A percentile compares a stretch with the other conserved stretches of the same genome.
Conservation (phyloP, 208 protist species). For the Trypanosoma caninum region DNA sequence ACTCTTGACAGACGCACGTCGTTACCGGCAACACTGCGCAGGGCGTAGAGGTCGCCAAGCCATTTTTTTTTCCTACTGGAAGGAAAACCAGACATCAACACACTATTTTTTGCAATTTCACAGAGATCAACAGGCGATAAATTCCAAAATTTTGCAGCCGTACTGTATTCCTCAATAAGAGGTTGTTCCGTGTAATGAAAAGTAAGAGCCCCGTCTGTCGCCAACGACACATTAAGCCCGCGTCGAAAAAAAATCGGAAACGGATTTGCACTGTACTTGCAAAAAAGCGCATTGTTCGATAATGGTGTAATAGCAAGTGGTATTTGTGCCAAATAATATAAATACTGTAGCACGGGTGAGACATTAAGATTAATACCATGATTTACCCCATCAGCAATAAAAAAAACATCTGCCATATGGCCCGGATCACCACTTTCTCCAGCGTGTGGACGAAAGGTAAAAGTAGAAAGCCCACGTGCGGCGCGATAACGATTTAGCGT, state of each 20-base stretch:
- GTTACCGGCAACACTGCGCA: slow-evolving; percentile 79
- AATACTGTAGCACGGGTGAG: slow-evolving; percentile 94
- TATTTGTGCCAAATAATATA: slow-evolving; percentile 98
- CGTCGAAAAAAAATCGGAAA: slow-evolving; percentile 92
- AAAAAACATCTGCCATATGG: slow-evolving; percentile 87
- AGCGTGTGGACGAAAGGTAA: slow-evolving; percentile 95
- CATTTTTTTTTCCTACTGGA: slow-evolving; percentile 53
- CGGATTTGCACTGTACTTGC: slow-evolving; percentile 94
- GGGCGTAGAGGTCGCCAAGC: slow-evolving; percentile 63
- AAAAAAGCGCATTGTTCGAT: slow-evolving; percentile 98
- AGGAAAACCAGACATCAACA: slow-evolving; percentile 78
- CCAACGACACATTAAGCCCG: slow-evolving; percentile 96
- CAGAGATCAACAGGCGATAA: slow-evolving; percentile 78
- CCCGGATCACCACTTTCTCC: slow-evolving; percentile 94
- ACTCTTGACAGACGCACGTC: slow-evolving; percentile 91
- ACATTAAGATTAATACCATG: slow-evolving; percentile 96
- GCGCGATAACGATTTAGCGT: slow-evolving; percentile 93
- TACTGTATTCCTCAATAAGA: slow-evolving; percentile 90
- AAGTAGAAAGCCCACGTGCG: slow-evolving; percentile 85
- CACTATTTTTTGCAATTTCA: slow-evolving; percentile 81
- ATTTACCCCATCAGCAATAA: slow-evolving; percentile 87
- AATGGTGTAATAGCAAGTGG: slow-evolving; percentile 97
- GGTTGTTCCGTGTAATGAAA: slow-evolving; percentile 97
- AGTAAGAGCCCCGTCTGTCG: slow-evolving; percentile 91
- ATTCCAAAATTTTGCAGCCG: slow-evolving; percentile 80